Percentiles rank a stretch among this genome's conserved stretches.
phyloP scores from a whole-genome alignment of 2,329 filamentous ascomycete genomes.

The Hymenoscyphus scutula region DNA sequence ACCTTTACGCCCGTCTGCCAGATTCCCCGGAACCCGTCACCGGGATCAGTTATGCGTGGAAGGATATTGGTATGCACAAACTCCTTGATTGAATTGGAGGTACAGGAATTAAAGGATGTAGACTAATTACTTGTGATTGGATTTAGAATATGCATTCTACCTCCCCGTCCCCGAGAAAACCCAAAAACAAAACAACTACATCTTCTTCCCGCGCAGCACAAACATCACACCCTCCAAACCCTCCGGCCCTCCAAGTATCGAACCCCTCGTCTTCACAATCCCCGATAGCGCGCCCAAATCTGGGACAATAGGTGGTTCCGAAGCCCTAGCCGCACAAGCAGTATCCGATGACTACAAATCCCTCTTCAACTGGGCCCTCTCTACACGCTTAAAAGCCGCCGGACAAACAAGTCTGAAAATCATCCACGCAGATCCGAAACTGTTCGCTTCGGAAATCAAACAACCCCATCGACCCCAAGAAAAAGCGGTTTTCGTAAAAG shows the following conservation, averaged over 20 bases:
- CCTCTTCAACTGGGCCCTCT: constrained; percentile 61
- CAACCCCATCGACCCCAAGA: constrained; percentile 59
- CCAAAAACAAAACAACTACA: constrained; percentile 64
- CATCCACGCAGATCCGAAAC: constrained; percentile 50
- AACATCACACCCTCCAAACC: constrained; percentile 52
- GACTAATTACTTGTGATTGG: neutral
- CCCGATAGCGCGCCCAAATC: constrained; percentile 59
- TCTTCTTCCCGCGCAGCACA: constrained; percentile 55
- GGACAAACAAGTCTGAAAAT: constrained; percentile 48
- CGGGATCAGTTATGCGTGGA: constrained; percentile 58
- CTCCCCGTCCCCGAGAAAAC: constrained; percentile 64
- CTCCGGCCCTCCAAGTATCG: constrained; percentile 40
- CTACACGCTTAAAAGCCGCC: constrained; percentile 48
- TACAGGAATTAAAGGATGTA: neutral
- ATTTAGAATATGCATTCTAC: constrained; percentile 63
- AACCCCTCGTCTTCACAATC: constrained; percentile 65
- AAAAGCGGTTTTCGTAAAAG: constrained; percentile 63
- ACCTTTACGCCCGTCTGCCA: constrained; percentile 55
- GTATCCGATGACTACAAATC: constrained; percentile 59
- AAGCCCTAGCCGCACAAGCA: constrained; percentile 47
- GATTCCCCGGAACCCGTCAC: constrained; percentile 51
- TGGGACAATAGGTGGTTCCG: constrained; percentile 52
- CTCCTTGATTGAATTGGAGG: neutral
- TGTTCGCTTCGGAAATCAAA: constrained; percentile 56
- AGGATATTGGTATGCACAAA: constrained; percentile 53